Evolutionary conservation across 2,329 filamentous ascomycete genomes (phyloP), one percentile per base, ranked within the genome.

Genomic region (Aspergillus calidoustus): DNA sequence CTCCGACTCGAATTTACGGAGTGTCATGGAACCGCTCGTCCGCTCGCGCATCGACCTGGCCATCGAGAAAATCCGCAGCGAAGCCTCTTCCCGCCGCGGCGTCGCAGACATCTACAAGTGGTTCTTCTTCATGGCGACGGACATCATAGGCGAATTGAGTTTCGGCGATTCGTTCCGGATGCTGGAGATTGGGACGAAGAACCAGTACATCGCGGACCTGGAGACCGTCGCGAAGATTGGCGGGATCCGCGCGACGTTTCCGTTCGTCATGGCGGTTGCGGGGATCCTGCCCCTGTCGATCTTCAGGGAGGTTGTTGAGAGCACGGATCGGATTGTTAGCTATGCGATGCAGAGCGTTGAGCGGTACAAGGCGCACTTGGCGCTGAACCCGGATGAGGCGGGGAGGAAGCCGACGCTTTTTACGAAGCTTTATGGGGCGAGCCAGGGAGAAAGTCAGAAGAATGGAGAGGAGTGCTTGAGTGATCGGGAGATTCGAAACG

Each of bases 121-220:
- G 84, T 83, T 78, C 74, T 69, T 80, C 6, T 85, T 84, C 56
- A 80, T 86, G 77, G 72, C 83, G 0, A 84, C 83, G 0, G 85
- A 87, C 66, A 72, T 85, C 0, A 83, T 86, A 54, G 83, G 80
- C 0, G 78, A 86, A 54, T 69, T 87, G 6, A 80, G 75, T 1
- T 87, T 87, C 69, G 84, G 85, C 0, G 79, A 86, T n/a, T 83
- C 83, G 0, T 86, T 87, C 60, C 71, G 73, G 0, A 82, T 82
- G 74, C 69, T 88, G 4, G 83, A 87, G 58, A 69, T 70, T 4
- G 83, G 82, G 17, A 70, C 82, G 78, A 78, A 77, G 71, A 82
- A 73, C 46, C 69, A 77, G 50, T 83, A 83, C 52, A 78, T 73
- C 17, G 57, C 65, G 6, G 78, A 81, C 46, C 66, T 84, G 11